phyloP scores from a whole-genome alignment of 164 flowering plant genomes.

The Paratinospora sagittata region DNA sequence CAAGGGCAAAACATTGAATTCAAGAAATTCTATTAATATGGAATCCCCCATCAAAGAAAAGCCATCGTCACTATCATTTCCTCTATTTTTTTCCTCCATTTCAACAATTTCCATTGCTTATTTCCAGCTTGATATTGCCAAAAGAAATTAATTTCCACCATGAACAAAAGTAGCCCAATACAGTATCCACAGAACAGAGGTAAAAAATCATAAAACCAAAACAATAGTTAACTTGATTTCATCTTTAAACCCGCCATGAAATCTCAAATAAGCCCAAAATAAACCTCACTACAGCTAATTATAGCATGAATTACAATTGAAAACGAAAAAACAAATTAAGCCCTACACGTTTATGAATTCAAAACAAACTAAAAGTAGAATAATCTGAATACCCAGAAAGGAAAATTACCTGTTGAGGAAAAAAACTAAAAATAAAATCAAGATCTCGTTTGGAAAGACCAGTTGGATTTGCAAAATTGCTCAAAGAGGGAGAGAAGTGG shows the following conservation, averaged over 20 bases:
- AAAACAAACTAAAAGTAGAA: background rate
- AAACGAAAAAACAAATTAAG: background rate
- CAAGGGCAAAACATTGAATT: background rate
- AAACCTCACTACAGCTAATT: background rate
- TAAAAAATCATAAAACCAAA: slow-evolving; percentile 1
- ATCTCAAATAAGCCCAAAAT: background rate
- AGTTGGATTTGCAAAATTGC: background rate
- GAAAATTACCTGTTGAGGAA: slow-evolving; percentile 3
- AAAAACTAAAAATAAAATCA: too few species aligned
- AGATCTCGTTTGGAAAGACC: background rate
- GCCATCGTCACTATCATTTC: too few species aligned
- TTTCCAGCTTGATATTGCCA: background rate
- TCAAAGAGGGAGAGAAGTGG: background rate
- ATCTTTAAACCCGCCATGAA: background rate
- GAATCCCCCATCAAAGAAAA: background rate
- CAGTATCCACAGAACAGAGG: background rate
- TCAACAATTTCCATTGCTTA: background rate
- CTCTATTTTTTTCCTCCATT: background rate
- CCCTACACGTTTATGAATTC: background rate
- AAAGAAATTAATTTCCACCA: background rate
- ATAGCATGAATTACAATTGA: background rate
- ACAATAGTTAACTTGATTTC: background rate
- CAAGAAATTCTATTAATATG: background rate
- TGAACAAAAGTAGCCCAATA: background rate
- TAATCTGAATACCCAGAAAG: background rate